phyloP scores from a whole-genome alignment of 2,329 filamentous ascomycete genomes.

The Fusarium tanahbumbuense region DNA sequence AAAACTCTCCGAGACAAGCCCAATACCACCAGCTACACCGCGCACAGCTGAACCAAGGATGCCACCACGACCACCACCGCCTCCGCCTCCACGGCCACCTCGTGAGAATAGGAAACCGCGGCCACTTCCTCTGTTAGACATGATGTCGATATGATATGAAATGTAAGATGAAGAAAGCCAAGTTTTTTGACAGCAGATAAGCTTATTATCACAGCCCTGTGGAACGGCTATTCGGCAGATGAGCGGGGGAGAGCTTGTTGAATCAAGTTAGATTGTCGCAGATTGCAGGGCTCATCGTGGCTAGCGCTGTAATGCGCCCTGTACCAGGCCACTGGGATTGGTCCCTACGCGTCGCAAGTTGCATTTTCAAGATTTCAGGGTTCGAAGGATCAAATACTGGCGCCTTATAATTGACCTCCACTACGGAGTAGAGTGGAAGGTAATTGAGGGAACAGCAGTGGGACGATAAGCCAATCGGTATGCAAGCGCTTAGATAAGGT shows the following conservation, averaged over 20 bases:
- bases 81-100: neutral
- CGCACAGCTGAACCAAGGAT: conserved; percentile 15
- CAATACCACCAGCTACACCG: conserved; percentile 18
- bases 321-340: neutral
- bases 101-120: conserved; percentile 5
- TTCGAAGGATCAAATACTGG: neutral
- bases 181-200: neutral
- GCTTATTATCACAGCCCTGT: conserved; percentile 4
- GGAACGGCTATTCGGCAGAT: conserved; percentile 15
- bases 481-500: neutral
- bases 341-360: neutral
- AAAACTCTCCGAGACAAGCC: conserved; percentile 17
- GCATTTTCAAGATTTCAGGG: neutral
- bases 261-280: neutral
- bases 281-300: neutral
- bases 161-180: neutral
- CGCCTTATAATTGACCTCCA: neutral
- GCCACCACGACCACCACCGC: neutral
- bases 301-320: neutral
- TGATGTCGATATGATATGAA: neutral
- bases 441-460: neutral
- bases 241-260: neutral
- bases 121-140: conserved; percentile 11
- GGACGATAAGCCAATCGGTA: neutral
- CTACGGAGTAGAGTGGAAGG: no score